Evolutionary conservation across 1,139 yeast genomes (phyloP).

Genomic region (Hemisphaericaspora subhashii): DNA sequence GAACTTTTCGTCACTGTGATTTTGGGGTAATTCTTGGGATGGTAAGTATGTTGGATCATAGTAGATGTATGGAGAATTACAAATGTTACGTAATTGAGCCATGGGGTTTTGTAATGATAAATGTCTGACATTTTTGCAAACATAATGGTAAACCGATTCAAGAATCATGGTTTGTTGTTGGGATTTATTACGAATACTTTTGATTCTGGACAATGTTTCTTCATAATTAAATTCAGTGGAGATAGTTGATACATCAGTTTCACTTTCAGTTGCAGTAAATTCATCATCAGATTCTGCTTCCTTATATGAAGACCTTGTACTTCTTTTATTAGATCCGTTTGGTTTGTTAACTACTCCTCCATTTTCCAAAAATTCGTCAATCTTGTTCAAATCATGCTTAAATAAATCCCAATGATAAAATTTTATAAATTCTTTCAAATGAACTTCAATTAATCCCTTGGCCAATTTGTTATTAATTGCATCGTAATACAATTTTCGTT

Average conservation of each 20-base stretch:
- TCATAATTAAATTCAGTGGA: conserved; percentile 11
- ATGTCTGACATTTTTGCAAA: conserved; percentile 23
- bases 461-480: conserved; percentile 52
- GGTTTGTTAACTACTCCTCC: not conserved
- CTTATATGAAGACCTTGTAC: conserved; percentile 12
- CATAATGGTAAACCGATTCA: conserved; percentile 17
- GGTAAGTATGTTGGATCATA: conserved; percentile 68
- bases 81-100: conserved; percentile 82
- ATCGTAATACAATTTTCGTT: conserved; percentile 61
- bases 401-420: conserved; percentile 28
- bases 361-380: conserved; percentile 43
- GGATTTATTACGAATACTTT: conserved; percentile 3
- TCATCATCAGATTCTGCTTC: conserved; percentile 31
- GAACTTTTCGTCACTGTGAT: conserved; percentile 22
- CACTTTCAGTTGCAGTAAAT: conserved; percentile 9
- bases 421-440: conserved; percentile 47
- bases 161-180: conserved; percentile 19
- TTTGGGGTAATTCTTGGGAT: conserved; percentile 17
- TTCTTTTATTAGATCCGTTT: conserved; percentile 8
- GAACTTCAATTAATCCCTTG: conserved; percentile 39
- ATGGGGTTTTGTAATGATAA: conserved; percentile 57
- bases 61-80: conserved; percentile 82
- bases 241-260: conserved; percentile 7
- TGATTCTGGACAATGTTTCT: conserved; percentile 6
- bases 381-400: conserved; percentile 22